Conservation (phyloP, 2,329 filamentous ascomycete species). For the Diaporthe ilicicola region DNA sequence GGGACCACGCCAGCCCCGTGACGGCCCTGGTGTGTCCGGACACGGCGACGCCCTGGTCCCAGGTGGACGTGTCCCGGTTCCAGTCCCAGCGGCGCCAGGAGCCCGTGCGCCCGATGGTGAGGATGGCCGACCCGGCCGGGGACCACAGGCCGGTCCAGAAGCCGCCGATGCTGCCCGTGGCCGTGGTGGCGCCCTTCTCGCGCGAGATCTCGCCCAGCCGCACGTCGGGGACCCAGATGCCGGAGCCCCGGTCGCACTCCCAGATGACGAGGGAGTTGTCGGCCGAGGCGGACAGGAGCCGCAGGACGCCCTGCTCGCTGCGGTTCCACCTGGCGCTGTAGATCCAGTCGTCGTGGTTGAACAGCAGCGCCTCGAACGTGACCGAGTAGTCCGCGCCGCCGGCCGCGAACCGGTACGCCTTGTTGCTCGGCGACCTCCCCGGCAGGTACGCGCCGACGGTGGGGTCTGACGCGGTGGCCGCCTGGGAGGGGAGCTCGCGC, state of each 20-base stretch:
- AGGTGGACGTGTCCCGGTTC: constrained; percentile 67
- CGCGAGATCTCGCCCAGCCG: constrained; percentile 92
- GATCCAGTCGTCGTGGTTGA: constrained; percentile 98
- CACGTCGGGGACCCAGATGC: constrained; percentile 88
- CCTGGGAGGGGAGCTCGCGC: constrained; percentile 66
- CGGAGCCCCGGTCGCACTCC: constrained; percentile 83
- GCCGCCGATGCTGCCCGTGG: constrained; percentile 92
- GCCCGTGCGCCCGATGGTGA: constrained; percentile 87
- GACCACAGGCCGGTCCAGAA: constrained; percentile 98
- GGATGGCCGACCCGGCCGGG: constrained; percentile 76
- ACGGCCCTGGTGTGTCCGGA: constrained; percentile 86
- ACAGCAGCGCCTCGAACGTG: constrained; percentile 90
- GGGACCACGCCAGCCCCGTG: constrained; percentile 85
- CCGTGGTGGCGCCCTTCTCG: constrained; percentile 95
- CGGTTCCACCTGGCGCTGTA: constrained; percentile 84
- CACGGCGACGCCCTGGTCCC: constrained; percentile 80
- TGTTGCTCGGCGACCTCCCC: constrained; percentile 84
- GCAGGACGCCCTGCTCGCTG: constrained; percentile 50
- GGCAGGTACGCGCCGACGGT: constrained; percentile 65
- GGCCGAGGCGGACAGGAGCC: constrained; percentile 88
- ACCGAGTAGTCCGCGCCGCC: constrained; percentile 73
- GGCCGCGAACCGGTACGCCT: constrained; percentile 79
- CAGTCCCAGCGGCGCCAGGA: constrained; percentile 91
- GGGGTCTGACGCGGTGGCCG: constrained; percentile 63
- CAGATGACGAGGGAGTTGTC: constrained; percentile 96